phyloP scores from a whole-genome alignment of 495 filamentous ascomycete species.

The Halenospora varia region DNA sequence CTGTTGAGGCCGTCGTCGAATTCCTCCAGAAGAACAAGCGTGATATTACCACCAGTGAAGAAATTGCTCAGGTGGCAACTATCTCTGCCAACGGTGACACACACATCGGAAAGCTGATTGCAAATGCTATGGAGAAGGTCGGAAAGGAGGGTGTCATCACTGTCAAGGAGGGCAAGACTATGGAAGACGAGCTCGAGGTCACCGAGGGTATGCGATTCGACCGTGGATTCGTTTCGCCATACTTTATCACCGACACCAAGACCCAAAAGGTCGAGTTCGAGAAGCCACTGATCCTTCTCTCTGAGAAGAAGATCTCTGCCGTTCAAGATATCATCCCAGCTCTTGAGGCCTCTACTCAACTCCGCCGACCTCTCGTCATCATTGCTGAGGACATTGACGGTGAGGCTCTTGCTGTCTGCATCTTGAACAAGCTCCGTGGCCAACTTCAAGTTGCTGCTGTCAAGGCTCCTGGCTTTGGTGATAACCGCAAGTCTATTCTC shows the following conservation, averaged over 20 bases:
- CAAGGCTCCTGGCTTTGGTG: conserved; percentile 98
- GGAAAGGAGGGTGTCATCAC: conserved; percentile 99
- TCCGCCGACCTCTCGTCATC: conserved; percentile 93
- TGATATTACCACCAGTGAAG: conserved; percentile 93
- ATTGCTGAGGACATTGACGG: conserved; percentile 99
- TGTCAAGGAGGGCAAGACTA: conserved; percentile 98
- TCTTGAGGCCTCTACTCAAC: conserved; percentile 91
- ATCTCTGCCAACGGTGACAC: conserved; percentile 96
- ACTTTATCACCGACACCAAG: conserved; percentile 99
- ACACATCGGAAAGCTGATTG: conserved; percentile 93
- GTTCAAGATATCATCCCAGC: conserved; percentile 98
- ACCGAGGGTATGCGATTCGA: conserved; percentile 99
- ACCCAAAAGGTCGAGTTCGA: conserved; percentile 98
- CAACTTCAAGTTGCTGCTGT: conserved; percentile 98
- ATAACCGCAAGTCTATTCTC: conserved; percentile 99
- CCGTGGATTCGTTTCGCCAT: conserved; percentile 95
- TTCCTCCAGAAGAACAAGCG: conserved; percentile 92
- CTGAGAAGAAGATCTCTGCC: conserved; percentile 99
- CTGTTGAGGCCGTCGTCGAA: conserved; percentile 89
- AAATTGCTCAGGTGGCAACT: conserved; percentile 97
- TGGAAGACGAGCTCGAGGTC: conserved; percentile 95
- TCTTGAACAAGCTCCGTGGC: conserved; percentile 98
- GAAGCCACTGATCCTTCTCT: conserved; percentile 96
- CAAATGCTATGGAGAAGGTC: conserved; percentile 98
- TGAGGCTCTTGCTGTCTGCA: conserved; percentile 96